phyloP scores from a whole-genome alignment of 2,329 filamentous ascomycete species.

The Parastagonospora nodorum region DNA sequence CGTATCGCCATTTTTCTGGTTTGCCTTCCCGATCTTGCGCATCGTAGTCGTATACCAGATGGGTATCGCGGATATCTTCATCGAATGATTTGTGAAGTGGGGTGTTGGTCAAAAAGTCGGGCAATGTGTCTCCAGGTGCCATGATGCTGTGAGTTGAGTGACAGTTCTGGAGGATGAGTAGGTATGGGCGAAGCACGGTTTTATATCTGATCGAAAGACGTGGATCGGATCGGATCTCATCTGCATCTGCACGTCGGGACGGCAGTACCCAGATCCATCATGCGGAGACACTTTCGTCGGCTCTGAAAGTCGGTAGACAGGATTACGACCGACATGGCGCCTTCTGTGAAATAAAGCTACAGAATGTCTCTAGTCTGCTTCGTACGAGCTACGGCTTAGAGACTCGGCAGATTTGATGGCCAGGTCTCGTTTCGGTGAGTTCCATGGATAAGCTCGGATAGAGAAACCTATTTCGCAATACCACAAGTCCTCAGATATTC shows the following conservation, averaged over 20 bases:
- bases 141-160: constrained; percentile 6
- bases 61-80: constrained; percentile 58
- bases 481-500: too few relatives aligned
- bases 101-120: constrained; percentile 36
- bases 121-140: constrained; percentile 29
- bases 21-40: constrained; percentile 55
- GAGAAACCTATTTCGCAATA: too few relatives aligned
- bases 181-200: too few relatives aligned
- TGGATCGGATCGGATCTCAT: not conserved
- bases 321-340: too few relatives aligned
- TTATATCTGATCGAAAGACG: too few relatives aligned
- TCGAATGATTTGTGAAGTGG: constrained; percentile 49
- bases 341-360: too few relatives aligned
- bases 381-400: too few relatives aligned
- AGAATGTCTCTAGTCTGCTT: too few relatives aligned
- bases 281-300: not conserved
- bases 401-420: too few relatives aligned
- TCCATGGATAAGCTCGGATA: too few relatives aligned
- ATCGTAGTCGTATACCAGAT: constrained; percentile 63
- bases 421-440: too few relatives aligned
- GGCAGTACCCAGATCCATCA: not conserved
- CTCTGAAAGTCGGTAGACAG: not conserved
- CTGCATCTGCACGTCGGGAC: not conserved
- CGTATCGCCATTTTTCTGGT: constrained; percentile 65
- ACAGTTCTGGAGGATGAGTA: not conserved